Base-by-base conservation (phyloP, 2,329 filamentous ascomycete species). In the Pestalotiopsis fici region DNA sequence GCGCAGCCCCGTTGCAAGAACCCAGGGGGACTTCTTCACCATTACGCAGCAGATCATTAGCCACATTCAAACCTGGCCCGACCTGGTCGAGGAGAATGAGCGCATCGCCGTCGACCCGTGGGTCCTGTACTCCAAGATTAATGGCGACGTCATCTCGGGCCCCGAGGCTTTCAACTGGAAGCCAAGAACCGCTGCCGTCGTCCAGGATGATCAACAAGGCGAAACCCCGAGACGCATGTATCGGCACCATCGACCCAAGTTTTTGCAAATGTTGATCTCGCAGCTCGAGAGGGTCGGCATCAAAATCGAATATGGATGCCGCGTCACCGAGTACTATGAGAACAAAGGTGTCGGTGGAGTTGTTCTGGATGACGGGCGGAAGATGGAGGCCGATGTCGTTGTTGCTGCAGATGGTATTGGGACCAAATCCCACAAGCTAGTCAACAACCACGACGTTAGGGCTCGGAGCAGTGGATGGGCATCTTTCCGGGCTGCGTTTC, bases 91-190 rank as follows among this genome's bases (percentile, higher is more conserved):
- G 27, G 57, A 60, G 57, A 60, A 60, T 18, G 57, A 60, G 28
- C 21, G 27, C 18, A 47, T 63, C 39, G 67, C 67, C 23, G 31
- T 64, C 7, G 68, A 74, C 23, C 65, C 69, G 2, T 64, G 64
- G 65, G 13, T 73, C 3, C 68, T 71, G 3, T 75, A 70, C 35
- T 69, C 74, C 57, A 74, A 71, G 47, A 61, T 71, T 15, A 73
- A 28, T 3, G 73, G 73, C 4, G 70, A 74, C 12, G 68, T 31
- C 21, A 64, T 75, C 6, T 67, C 69, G 3, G 69, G 68, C 0
- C 69, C 71, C 5, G 63, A 69, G 39, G 64, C 65, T 3, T 43
- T 75, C 3, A 27, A 23, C 60, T 63, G 35, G 37, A 50, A 21
- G 39, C 35, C 27, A 15, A 56, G 47, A n/a, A 54, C 37, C 11